Percentiles rank a stretch among this genome's conserved stretches.
Evolutionary conservation across 164 flowering plant species (phyloP).

Genomic region (Buxus sempervirens): DNA sequence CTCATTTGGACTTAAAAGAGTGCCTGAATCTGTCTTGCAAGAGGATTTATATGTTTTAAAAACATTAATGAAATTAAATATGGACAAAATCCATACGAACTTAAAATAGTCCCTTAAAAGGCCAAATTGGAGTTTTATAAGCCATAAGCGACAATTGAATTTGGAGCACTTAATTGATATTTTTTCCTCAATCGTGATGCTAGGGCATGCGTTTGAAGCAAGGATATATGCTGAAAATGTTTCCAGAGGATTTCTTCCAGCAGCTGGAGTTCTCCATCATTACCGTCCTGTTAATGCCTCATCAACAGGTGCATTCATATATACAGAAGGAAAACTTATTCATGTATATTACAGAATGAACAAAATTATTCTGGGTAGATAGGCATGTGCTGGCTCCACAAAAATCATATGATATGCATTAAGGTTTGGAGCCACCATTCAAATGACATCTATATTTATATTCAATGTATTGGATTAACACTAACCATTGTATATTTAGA

Average conservation of each 20-base stretch:
- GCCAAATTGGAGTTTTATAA: background rate
- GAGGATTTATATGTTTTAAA: too few species aligned
- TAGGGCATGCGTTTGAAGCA: slow-evolving; percentile 99
- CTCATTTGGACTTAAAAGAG: too few species aligned
- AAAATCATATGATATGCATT: background rate
- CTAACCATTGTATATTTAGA: background rate
- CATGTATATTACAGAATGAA: background rate
- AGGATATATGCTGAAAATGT: slow-evolving; percentile 99
- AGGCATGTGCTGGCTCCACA: slow-evolving; percentile 2
- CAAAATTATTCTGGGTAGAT: background rate
- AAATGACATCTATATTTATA: background rate
- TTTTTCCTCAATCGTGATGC: background rate
- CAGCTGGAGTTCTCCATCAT: slow-evolving; percentile 91
- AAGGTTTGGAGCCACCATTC: background rate
- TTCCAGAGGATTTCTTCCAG: slow-evolving; percentile 96
- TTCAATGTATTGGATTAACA: background rate
- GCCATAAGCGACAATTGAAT: background rate
- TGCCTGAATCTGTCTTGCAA: too few species aligned
- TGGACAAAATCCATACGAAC: too few species aligned
- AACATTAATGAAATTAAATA: too few species aligned
- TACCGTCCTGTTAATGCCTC: slow-evolving; percentile 74
- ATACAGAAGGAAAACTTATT: background rate
- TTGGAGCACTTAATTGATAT: background rate
- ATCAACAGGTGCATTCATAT: slow-evolving; percentile 52
- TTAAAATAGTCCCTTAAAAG: too few species aligned